Base-by-base conservation (phyloP, 106 monocot genomes). In the Apostasia ramifera region DNA sequence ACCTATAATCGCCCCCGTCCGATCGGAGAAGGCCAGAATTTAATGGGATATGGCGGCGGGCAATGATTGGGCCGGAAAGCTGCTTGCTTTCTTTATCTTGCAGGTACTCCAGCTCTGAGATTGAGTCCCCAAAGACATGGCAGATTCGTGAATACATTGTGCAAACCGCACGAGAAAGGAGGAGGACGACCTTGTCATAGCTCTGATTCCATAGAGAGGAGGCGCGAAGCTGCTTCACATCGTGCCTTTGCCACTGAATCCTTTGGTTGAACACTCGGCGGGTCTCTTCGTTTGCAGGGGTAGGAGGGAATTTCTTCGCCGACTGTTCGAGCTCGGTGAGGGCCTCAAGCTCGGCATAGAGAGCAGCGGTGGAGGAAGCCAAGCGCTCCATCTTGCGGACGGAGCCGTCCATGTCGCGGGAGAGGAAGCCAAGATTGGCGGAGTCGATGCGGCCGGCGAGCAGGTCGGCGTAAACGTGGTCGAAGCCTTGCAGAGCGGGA, bases 381-480 rank as follows among this genome's bases (percentile, higher is more conserved):
- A 81, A 71, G 47, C 97, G 76, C 59, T 89, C 97, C 80, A 97
- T 86, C 76, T 83, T 89, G 53, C 84, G 82, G 54, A 85, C 67
- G 5, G 75, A 61, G 45, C 63, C 52, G 47, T 81, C 86, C 71
- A 83, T 73, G 55, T 81, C 83, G 38, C 70, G 69, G 67, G 69
- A 52, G 57, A 79, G 67, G 38, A 79, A 74, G 44, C 73, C 77
- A 53, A 82, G 72, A 41, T 60, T 40, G 47, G 79, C 41, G 46
- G 77, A 66, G 57, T 77, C 67, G 14, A 77, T 67, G 56, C 77
- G 77, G n/a, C 78, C 78, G n/a, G 70, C 64, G 68, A 97, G 76
- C 60, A 89, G 79, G 63, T 92, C 92, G 62, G 86, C 61, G 64
- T 92, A 92, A 42, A 92, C 87, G 78, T 97, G 95, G 58, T 95